Base-by-base conservation (phyloP, 2,329 filamentous ascomycete genomes). In the Xylaria multiplex region DNA sequence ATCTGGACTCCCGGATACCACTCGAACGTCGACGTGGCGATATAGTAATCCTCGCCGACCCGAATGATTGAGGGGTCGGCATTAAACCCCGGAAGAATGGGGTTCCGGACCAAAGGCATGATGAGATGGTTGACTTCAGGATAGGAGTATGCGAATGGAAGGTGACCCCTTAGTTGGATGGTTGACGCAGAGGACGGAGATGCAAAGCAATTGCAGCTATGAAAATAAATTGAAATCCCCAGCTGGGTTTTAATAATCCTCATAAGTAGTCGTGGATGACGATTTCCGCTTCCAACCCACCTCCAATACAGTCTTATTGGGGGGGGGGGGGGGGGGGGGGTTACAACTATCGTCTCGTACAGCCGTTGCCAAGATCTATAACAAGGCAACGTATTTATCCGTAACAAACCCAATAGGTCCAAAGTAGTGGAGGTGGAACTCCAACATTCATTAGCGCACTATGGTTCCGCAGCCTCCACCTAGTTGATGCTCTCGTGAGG, bases 41-140 rank as follows among this genome's bases (percentile, higher is more conserved):
- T 84, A 77, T 85, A 86, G 75, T 85, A 86, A 74, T 86, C 83
- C 16, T 80, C 73, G 24, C 83, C 82, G 42, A 86, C 84, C 24
- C 84, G 78, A 42, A 85, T 68, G 70, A 86, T 81, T 13, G 85
- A 86, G 24, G 85, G 85, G 75, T 87, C 85, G 45, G 85, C 78
- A 72, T 87, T 85, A 77, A 86, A 87, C 37, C 85, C 85, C 16
- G 85, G 84, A 24, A 87, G 80, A 70, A 87, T 86, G 9, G 85
- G 85, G 66, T 87, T 88, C 64, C 80, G 80, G 43, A 85, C 74
- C 11, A 76, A 77, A 46, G 81, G 83, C 85, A 84, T 86, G 40
- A 42, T 46, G 30, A 42, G 19, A 55, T n/a, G 9, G 6, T 57
- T 46, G 30, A 58, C 22, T 61, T 48, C 37, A 46, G 37, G 60